Percentiles rank a stretch among this genome's conserved stretches.
Evolutionary conservation across 164 flowering plant species (phyloP).

Genomic region (Sextonia rubra): DNA sequence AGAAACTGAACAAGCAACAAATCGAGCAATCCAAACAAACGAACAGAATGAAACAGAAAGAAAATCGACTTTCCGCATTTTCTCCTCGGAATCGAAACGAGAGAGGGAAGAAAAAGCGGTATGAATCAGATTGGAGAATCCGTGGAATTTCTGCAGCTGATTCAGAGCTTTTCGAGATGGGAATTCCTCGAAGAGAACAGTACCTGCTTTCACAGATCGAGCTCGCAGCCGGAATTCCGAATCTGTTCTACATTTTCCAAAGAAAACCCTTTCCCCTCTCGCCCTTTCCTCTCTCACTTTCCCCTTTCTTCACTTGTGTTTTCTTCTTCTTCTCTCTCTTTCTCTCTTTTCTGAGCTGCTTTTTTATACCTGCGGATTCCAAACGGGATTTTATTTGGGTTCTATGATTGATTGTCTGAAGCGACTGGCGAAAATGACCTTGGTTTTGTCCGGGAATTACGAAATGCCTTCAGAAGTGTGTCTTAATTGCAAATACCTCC

Average conservation of each 20-base stretch:
- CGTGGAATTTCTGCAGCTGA: neutral
- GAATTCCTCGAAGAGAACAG: neutral
- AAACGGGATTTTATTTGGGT: conserved; percentile 24
- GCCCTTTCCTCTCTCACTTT: neutral
- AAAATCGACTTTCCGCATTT: neutral
- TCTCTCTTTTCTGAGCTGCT: neutral
- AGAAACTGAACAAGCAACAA: neutral
- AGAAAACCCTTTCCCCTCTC: neutral
- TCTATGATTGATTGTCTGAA: conserved; percentile 25
- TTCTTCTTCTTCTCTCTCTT: neutral
- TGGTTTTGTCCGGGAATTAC: neutral
- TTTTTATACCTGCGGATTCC: conserved; percentile 28
- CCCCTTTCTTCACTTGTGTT: neutral
- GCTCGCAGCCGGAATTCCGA: neutral
- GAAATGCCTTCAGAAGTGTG: no score
- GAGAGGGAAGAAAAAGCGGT: neutral
- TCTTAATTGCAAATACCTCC: no score
- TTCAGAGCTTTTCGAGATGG: neutral
- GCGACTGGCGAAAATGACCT: conserved; percentile 4
- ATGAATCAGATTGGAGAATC: neutral
- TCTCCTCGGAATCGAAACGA: neutral
- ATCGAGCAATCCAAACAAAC: neutral
- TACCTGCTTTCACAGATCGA: neutral
- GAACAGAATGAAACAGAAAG: no score
- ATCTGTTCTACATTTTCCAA: conserved; percentile 6